Base-by-base conservation (phyloP, 2,329 filamentous ascomycete genomes). In the Fusarium dlaminii region DNA sequence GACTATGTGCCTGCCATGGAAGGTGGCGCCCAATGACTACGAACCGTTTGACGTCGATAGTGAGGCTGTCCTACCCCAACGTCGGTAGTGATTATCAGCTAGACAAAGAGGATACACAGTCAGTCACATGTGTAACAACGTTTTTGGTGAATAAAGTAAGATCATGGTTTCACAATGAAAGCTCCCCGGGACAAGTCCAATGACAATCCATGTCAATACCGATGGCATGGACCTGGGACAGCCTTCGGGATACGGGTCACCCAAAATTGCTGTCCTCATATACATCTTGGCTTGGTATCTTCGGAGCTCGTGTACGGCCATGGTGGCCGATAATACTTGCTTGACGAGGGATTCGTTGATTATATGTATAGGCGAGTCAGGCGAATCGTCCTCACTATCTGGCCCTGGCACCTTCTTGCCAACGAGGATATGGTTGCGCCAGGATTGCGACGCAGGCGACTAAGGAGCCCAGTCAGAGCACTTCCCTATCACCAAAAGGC, bases 191-290 rank as follows among this genome's bases (percentile, higher is more conserved):
- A 60, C 51, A 69, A 70, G 51, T 60, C 70, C 68, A 68, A 68
- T 72, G 57, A 61, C 49, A 70, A 69, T 66, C 67, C 64, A 70
- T 72, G 57, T 56, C 68, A 74, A 63, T 79, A 78, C 77, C 77
- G 77, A 79, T 72, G 77, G 79, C 77, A 77, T 78, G 77, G 77
- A 77, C 77, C 72, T 76, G 77, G 77, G 73, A 79, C 71, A 72
- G 46, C 57, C 63, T 69, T 48, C 48, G 43, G 55, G 36, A 63
- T 66, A 66, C 68, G 57, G 68, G 64, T 43, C 37, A 61, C 49
- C n/a, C 68, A 63, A 70, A 72, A 63, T 56, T 66, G 60, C 65
- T 48, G 64, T 63, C 37, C 51, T 55, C 20, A 18, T 29, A 17
- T 55, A 61, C 51, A 52, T 61, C 67, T 58, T 49, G 32, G 61